phyloP scores from a whole-genome alignment of 805 yeast genomes.

The Barnettozyma wickerhamii region DNA sequence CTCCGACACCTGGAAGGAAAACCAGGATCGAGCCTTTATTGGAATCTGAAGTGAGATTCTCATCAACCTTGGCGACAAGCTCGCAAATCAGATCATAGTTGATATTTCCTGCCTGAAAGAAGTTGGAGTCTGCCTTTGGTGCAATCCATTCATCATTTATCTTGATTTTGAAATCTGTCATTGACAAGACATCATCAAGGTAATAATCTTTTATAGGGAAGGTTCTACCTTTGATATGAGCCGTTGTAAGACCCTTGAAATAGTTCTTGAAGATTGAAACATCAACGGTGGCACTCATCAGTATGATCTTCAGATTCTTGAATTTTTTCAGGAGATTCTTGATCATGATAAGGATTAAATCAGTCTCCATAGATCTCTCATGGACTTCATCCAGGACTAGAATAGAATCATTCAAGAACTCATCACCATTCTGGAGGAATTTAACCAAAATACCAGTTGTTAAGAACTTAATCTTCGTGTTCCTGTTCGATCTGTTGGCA shows the following conservation, averaged over 20 bases:
- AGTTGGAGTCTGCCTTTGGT: slow-evolving; percentile 63
- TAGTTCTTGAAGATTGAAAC: slow-evolving; percentile 60
- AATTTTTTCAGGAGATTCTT: slow-evolving; percentile 48
- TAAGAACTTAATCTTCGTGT: slow-evolving; percentile 78
- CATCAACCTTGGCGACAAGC: slow-evolving; percentile 51
- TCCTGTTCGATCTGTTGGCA: slow-evolving; percentile 57
- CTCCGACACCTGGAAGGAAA: slow-evolving; percentile 89
- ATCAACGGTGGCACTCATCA: slow-evolving; percentile 95
- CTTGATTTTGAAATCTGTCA: slow-evolving; percentile 52
- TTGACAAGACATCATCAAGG: slow-evolving; percentile 59
- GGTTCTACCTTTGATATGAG: slow-evolving; percentile 90
- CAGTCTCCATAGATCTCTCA: slow-evolving; percentile 89
- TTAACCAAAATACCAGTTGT: slow-evolving; percentile 91
- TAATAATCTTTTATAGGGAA: slow-evolving; percentile 82
- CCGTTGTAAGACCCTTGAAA: slow-evolving; percentile 56
- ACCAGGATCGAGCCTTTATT: slow-evolving; percentile 73
- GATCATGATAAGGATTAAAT: slow-evolving; percentile 72
- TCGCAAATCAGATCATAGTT: slow-evolving; percentile 69
- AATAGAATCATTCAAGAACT: slow-evolving; percentile 50
- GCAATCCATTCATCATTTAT: slow-evolving; percentile 37
- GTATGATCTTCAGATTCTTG: slow-evolving; percentile 57
- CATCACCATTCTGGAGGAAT: slow-evolving; percentile 57
- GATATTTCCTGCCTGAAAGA: slow-evolving; percentile 61
- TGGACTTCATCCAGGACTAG: slow-evolving; percentile 95
- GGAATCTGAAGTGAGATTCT: slow-evolving; percentile 34